phyloP scores from a whole-genome alignment of 495 filamentous ascomycete species.

The Penicillium soppii region DNA sequence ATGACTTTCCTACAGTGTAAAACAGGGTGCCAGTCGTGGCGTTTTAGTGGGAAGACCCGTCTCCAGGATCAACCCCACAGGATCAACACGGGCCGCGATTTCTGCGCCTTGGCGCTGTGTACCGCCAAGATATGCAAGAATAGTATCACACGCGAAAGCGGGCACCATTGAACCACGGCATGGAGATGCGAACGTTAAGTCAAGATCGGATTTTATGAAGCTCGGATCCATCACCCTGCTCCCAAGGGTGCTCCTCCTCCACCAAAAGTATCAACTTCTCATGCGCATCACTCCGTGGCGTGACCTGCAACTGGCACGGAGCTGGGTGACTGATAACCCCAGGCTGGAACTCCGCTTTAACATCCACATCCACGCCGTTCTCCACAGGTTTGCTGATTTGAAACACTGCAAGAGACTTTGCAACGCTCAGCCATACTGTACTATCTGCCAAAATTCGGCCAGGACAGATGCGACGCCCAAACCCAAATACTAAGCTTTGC shows the following conservation, averaged over 20 bases:
- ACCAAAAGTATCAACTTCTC: conserved; percentile 33
- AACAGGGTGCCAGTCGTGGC: too few relatives aligned
- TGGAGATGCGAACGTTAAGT: too few relatives aligned
- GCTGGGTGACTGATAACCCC: conserved; percentile 42
- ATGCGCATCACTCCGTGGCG: conserved; percentile 30
- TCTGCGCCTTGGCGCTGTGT: too few relatives aligned
- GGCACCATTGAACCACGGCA: too few relatives aligned
- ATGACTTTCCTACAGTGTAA: too few relatives aligned
- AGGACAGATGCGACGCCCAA: conserved; percentile 58
- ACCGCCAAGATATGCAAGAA: too few relatives aligned
- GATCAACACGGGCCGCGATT: too few relatives aligned
- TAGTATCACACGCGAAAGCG: too few relatives aligned
- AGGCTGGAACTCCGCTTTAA: conserved; percentile 26
- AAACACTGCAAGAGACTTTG: conserved; percentile 56
- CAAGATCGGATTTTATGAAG: too few relatives aligned
- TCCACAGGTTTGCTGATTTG: conserved; percentile 26
- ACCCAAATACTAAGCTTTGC: conserved; percentile 48
- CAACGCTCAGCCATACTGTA: conserved; percentile 49
- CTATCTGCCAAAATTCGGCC: conserved; percentile 59
- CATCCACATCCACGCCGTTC: conserved; percentile 19
- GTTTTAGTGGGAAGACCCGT: too few relatives aligned
- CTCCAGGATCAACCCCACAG: too few relatives aligned
- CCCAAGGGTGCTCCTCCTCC: conserved; percentile 45
- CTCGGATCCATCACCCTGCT: too few relatives aligned
- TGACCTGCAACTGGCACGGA: conserved; percentile 31